These are phyloP conservation scores for Meredithiella fracta DNA, from an alignment of 2,329 filamentous ascomycete species.

Conservation along the genomic window DNA sequence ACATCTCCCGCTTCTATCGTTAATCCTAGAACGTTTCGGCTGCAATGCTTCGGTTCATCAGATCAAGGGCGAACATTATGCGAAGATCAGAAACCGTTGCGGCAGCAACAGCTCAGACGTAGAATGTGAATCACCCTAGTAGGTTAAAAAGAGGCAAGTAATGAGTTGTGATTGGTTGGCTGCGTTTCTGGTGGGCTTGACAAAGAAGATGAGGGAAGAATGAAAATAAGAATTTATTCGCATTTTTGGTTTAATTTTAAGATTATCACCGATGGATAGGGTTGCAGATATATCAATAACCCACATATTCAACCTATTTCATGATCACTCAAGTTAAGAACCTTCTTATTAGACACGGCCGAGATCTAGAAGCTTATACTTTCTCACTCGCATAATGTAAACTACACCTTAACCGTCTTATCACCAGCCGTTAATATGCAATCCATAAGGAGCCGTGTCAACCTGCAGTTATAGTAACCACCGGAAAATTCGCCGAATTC, in stretches of 20 bases:
- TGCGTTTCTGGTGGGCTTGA: not conserved
- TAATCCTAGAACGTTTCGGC: not conserved
- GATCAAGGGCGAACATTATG: not conserved
- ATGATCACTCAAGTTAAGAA: too few species aligned
- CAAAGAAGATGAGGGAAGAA: not conserved
- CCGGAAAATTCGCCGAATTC: too few species aligned
- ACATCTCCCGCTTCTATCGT: not conserved
- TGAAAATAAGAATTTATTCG: too few species aligned
- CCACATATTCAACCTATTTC: not conserved
- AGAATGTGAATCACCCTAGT: not conserved
- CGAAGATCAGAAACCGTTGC: not conserved
- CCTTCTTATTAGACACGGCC: not conserved
- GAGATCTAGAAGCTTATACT: not conserved
- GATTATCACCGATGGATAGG: too few species aligned
- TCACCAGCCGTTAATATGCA: too few species aligned
- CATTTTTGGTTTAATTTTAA: too few species aligned
- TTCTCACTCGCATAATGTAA: not conserved
- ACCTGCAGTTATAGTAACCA: too few species aligned
- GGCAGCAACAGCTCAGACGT: not conserved
- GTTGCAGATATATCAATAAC: not conserved
- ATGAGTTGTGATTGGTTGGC: not conserved
- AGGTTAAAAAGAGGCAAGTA: not conserved
- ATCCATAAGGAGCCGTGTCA: too few species aligned
- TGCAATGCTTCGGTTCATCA: not conserved
- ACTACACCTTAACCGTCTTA: not conserved